Percentiles rank a stretch among this genome's conserved stretches.
Evolutionary conservation across 2,329 filamentous ascomycete genomes (phyloP).

Genomic region (Trichoderma sp.): DNA sequence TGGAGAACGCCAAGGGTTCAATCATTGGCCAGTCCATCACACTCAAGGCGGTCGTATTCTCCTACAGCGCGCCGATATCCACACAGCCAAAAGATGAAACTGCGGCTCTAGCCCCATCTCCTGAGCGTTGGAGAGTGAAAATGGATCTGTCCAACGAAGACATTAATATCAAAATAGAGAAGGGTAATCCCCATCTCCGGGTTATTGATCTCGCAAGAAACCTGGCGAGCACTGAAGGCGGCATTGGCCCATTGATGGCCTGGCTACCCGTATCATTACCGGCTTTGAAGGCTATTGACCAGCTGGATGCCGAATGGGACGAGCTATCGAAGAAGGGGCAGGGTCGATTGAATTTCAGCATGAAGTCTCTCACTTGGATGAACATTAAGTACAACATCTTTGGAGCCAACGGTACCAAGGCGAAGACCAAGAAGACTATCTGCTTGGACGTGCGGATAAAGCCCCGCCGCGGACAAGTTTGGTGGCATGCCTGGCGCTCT

Average conservation of each 20-base stretch:
- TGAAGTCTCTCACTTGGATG: constrained; percentile 61
- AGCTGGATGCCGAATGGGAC: constrained; percentile 61
- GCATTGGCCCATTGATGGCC: constrained; percentile 56
- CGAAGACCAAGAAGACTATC: constrained; percentile 44
- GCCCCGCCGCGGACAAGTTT: constrained; percentile 51
- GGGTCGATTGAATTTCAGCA: constrained; percentile 55
- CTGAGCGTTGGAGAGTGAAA: constrained; percentile 54
- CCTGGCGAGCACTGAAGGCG: constrained; percentile 59
- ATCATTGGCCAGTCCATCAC: constrained; percentile 63
- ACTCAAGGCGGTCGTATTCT: constrained; percentile 67
- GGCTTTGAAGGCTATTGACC: constrained; percentile 63
- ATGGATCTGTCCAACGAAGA: constrained; percentile 60
- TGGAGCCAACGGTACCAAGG: constrained; percentile 32
- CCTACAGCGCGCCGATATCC: constrained; percentile 56
- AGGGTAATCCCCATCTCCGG: constrained; percentile 68
- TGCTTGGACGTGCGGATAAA: constrained; percentile 57
- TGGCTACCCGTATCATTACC: constrained; percentile 66
- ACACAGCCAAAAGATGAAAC: constrained; percentile 11
- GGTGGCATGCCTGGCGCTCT: constrained; percentile 56
- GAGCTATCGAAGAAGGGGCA: constrained; percentile 47
- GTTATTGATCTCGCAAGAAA: constrained; percentile 62
- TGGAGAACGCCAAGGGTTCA: constrained; percentile 59
- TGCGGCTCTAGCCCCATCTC: constrained; percentile 1
- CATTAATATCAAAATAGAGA: constrained; percentile 63
- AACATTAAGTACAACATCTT: constrained; percentile 57